A percentile compares a stretch with the other conserved stretches of the same genome.
These are phyloP conservation scores for Luffa acutangula DNA, from an alignment of 306 rosid genomes.

Conservation along the genomic window DNA sequence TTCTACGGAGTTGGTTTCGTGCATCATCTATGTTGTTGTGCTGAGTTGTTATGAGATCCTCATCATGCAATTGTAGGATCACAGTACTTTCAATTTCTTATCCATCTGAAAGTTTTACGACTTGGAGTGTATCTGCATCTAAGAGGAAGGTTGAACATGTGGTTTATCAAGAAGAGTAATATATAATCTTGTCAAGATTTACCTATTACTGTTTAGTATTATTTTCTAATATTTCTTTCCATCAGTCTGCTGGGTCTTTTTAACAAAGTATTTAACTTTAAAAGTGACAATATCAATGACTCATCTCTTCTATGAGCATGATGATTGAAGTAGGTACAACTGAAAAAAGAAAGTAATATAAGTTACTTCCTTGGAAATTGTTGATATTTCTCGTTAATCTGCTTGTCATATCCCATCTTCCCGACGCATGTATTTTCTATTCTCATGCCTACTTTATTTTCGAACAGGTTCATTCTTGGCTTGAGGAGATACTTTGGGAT, in stretches of 20 bases:
- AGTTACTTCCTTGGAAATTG: background rate
- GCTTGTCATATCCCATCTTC: background rate
- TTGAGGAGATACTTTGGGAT: slow-evolving; percentile 97
- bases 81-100: background rate
- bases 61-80: background rate
- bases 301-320: background rate
- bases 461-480: slow-evolving; percentile 60
- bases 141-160: background rate
- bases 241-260: background rate
- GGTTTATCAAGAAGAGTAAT: background rate
- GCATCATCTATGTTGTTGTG: background rate
- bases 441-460: background rate
- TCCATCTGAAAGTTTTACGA: background rate
- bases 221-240: background rate
- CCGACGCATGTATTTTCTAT: background rate
- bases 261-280: background rate
- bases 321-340: background rate
- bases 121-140: background rate
- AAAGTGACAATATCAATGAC: background rate
- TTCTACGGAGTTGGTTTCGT: background rate
- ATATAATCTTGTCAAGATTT: background rate
- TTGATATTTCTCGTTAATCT: background rate
- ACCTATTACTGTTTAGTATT: background rate
- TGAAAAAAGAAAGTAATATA: background rate
- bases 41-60: background rate